Percentiles rank a stretch among this genome's conserved stretches.
These are phyloP conservation scores for Sporobolomyces pararoseus DNA, from an alignment of 768 basidiomycete species.

Conservation along the genomic window DNA sequence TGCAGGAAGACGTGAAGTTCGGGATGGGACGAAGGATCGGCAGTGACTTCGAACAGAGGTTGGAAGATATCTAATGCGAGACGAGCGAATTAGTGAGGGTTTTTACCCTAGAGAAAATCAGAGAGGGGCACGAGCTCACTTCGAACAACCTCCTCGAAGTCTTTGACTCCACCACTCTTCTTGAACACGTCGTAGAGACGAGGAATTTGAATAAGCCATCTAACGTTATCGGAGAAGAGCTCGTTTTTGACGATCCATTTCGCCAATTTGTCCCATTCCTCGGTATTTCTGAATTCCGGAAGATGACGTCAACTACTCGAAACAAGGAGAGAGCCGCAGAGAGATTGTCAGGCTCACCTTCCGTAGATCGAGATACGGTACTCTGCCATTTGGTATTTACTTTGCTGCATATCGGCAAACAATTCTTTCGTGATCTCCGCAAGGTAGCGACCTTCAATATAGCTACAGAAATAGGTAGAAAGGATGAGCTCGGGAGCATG, in stretches of 20 bases:
- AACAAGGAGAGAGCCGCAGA: no score
- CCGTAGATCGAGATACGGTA: constrained; percentile 98
- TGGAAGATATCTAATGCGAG: constrained; percentile 90
- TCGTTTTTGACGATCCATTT: constrained; percentile 94
- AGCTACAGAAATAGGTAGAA: constrained; percentile 41
- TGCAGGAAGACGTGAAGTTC: constrained; percentile 93
- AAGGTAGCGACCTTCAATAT: constrained; percentile 82
- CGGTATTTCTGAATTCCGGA: constrained; percentile 37
- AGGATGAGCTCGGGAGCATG: neutral
- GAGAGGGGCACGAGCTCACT: constrained; percentile 58
- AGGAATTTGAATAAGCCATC: constrained; percentile 95
- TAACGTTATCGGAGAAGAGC: constrained; percentile 89
- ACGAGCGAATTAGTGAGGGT: neutral
- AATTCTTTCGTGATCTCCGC: constrained; percentile 93
- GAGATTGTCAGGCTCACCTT: constrained; percentile 50
- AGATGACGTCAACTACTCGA: no score
- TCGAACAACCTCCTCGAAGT: constrained; percentile 82
- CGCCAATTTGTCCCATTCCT: constrained; percentile 98
- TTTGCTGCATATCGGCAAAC: constrained; percentile 95
- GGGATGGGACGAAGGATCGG: constrained; percentile 81
- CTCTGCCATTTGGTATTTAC: constrained; percentile 95
- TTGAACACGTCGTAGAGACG: constrained; percentile 95
- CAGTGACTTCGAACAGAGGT: constrained; percentile 92
- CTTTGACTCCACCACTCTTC: constrained; percentile 71
- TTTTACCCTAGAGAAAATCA: neutral